Evolutionary conservation across 371 early-diverging fungal species (phyloP).

Genomic region (Syncephalastrum monosporum): DNA sequence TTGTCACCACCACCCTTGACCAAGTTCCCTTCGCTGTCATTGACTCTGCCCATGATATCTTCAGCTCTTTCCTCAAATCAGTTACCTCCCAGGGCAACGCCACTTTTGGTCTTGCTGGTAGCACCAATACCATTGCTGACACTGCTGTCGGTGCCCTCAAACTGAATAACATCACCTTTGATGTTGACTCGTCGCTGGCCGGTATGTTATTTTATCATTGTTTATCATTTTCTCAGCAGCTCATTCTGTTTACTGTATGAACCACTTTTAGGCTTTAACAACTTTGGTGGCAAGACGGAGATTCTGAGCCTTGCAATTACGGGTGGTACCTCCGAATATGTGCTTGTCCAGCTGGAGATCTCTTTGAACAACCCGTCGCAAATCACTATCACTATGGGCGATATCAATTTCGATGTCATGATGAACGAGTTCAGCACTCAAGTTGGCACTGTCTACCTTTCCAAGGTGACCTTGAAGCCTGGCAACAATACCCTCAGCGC

Average conservation of each 20-base stretch:
- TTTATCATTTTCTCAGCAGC: neutral
- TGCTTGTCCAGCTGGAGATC: slow-evolving; percentile 39
- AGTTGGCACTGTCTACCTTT: slow-evolving; percentile 22
- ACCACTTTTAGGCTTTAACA: slow-evolving; percentile 21
- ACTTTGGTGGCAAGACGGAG: slow-evolving; percentile 36
- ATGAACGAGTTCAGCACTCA: slow-evolving; percentile 17
- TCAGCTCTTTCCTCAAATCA: slow-evolving; percentile 42
- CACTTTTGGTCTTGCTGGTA: slow-evolving; percentile 45
- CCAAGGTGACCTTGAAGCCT: slow-evolving; percentile 32
- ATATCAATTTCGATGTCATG: slow-evolving; percentile 34
- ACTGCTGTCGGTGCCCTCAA: slow-evolving; percentile 49
- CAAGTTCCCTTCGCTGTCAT: slow-evolving; percentile 42
- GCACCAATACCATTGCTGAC: slow-evolving; percentile 42
- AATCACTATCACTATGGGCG: slow-evolving; percentile 45
- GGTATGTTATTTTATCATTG: slow-evolving; percentile 29
- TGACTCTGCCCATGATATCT: slow-evolving; percentile 24
- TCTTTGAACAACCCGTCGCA: slow-evolving; percentile 51
- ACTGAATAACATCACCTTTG: slow-evolving; percentile 41
- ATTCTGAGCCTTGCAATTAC: slow-evolving; percentile 42
- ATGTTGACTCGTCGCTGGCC: slow-evolving; percentile 41
- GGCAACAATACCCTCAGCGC: slow-evolving; percentile 23
- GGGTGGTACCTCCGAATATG: slow-evolving; percentile 44
- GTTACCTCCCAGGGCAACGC: slow-evolving; percentile 34
- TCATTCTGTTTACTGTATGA: neutral
- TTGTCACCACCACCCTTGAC: slow-evolving; percentile 37